phyloP scores from a whole-genome alignment of 345 rosid species.

The Cardamine resedifolia region DNA sequence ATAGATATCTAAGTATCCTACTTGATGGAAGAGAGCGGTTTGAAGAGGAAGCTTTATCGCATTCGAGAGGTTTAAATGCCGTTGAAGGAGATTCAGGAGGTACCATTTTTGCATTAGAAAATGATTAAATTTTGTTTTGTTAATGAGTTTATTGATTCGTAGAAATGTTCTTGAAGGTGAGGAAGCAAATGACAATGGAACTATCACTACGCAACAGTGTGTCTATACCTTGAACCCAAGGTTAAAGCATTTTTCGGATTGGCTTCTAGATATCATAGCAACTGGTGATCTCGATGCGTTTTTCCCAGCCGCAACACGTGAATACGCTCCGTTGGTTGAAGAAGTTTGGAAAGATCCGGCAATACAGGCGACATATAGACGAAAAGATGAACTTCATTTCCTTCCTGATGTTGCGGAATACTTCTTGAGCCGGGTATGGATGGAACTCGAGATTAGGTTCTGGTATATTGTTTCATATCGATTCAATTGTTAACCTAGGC shows the following conservation, averaged over 20 bases:
- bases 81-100: slow-evolving; percentile 57
- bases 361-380: slow-evolving; percentile 77
- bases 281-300: slow-evolving; percentile 97
- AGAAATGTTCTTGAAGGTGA: slow-evolving; percentile 48
- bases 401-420: slow-evolving; percentile 95
- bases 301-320: slow-evolving; percentile 99
- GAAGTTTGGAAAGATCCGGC: slow-evolving; percentile 99
- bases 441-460: neutral
- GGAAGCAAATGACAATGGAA: slow-evolving; percentile 45
- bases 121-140: neutral
- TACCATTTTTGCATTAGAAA: slow-evolving; percentile 25
- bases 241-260: slow-evolving; percentile 96
- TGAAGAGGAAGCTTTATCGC: slow-evolving; percentile 82
- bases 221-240: slow-evolving; percentile 82
- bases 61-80: slow-evolving; percentile 40
- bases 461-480: neutral
- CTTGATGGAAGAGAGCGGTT: slow-evolving; percentile 96
- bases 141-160: neutral
- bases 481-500: neutral
- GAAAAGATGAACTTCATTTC: slow-evolving; percentile 94
- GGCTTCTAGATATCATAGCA: slow-evolving; percentile 97
- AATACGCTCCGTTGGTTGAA: slow-evolving; percentile 95
- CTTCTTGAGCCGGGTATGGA: slow-evolving; percentile 84
- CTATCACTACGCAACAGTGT: slow-evolving; percentile 36
- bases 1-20: slow-evolving; percentile 86